Base-by-base conservation (phyloP, 2,329 filamentous ascomycete genomes). In the Colletotrichum destructivum region DNA sequence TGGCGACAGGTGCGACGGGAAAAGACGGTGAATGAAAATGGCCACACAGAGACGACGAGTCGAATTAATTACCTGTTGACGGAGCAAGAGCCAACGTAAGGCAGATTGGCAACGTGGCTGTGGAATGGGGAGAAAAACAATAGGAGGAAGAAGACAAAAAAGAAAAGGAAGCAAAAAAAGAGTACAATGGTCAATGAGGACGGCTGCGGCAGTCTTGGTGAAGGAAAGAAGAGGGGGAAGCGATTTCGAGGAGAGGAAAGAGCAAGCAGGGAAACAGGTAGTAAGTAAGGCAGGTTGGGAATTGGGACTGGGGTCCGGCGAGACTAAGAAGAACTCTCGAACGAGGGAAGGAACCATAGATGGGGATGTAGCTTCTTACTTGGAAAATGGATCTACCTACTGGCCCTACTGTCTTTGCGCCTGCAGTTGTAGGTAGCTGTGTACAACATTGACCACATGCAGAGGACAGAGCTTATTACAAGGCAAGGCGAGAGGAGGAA, bases 401-500 rank as follows among this genome's bases (percentile, higher is more conserved):
- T 38, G 35, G 35, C 35, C 35, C 35, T 38, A 0, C 35, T 38
- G 35, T 38, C 35, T 38, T 38, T 61, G 44, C 51, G 31, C 9
- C 52, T 38, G 42, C 8, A 38, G 9, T 38, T 38, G 35, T 38
- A 38, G 35, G 9, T 38, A 11, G 31, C 5, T 35, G 8, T 9
- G 9, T 38, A 38, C 35, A 38, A 38, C 42, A 26, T 66, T 21
- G 47, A 38, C 40, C 61, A 35, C 11, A 46, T 63, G 61, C 49
- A 63, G 49, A 35, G 12, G 26, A 47, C 60, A 44, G 65, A 69
- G 59, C 52, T 69, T 72, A 60, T 72, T 72, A 59, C 46, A 64
- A 46, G 44, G 23, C 13, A 56, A 23, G 56, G 35, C 60, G 23
- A 64, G n/a, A 64, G 44, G 13, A 61, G 35, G 11, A 38, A 11